Evolutionary conservation across 495 filamentous ascomycete species (phyloP).

Genomic region (Xylaria telfairii): DNA sequence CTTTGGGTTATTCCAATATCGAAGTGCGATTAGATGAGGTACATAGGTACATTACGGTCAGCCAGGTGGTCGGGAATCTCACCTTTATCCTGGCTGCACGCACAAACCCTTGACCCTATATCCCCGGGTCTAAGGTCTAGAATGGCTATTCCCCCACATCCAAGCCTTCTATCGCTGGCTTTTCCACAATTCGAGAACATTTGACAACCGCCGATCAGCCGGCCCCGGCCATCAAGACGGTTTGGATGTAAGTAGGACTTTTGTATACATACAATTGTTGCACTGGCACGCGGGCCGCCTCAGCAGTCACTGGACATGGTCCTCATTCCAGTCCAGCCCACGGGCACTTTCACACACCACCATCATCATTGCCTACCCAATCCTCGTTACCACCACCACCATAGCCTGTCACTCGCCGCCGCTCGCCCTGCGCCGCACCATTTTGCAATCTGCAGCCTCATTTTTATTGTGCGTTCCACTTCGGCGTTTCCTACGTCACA

Average conservation of each 20-base stretch:
- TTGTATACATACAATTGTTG: slow-evolving; percentile 9
- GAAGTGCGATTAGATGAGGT: neutral
- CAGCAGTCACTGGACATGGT: slow-evolving; percentile 17
- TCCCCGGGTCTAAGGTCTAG: slow-evolving; percentile 20
- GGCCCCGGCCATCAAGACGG: slow-evolving; percentile 1
- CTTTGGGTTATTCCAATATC: neutral
- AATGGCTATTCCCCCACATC: slow-evolving; percentile 15
- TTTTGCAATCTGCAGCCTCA: slow-evolving; percentile 18
- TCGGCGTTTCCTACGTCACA: slow-evolving; percentile 14
- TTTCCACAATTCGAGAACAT: slow-evolving; percentile 9
- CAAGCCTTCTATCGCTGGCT: neutral
- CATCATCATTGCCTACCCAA: neutral
- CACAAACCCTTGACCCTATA: neutral
- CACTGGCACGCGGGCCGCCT: neutral
- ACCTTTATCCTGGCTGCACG: neutral
- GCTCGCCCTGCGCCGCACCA: slow-evolving; percentile 12
- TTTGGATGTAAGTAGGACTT: too few relatives aligned
- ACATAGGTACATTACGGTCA: neutral
- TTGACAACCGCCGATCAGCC: slow-evolving; percentile 21
- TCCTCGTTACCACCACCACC: slow-evolving; percentile 13
- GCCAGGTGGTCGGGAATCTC: slow-evolving; percentile 22
- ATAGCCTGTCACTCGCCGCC: neutral
- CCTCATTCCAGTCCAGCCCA: neutral
- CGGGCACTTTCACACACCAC: slow-evolving; percentile 4
- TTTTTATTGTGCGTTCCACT: slow-evolving; percentile 4